A percentile compares a stretch with the other conserved stretches of the same genome.
Conservation (phyloP, 306 rosid genomes). For the Ammopiptanthus mongolicus region DNA sequence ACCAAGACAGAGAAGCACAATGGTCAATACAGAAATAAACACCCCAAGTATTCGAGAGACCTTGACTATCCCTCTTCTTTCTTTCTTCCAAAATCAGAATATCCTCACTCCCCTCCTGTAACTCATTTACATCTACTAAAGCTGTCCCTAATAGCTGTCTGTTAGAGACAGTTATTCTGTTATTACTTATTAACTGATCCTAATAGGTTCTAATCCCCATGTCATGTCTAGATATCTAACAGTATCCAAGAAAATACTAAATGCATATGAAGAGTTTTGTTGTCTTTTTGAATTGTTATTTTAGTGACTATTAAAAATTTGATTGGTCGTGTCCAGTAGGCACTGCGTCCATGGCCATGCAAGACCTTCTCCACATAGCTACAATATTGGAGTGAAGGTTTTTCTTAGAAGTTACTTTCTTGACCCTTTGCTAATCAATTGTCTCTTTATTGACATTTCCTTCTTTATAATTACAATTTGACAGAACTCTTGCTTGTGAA, state of each 20-base stretch:
- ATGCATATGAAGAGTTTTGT: neutral
- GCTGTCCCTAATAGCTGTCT: neutral
- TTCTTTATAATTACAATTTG: neutral
- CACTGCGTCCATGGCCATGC: too few relatives aligned
- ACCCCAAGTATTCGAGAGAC: too few relatives aligned
- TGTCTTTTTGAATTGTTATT: too few relatives aligned
- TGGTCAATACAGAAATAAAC: too few relatives aligned
- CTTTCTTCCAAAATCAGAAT: neutral
- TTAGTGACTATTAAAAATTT: too few relatives aligned
- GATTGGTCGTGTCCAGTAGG: too few relatives aligned
- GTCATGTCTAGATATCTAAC: neutral
- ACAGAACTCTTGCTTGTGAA: neutral
- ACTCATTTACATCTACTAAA: neutral
- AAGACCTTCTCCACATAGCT: neutral
- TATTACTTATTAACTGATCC: too few relatives aligned
- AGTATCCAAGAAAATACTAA: neutral
- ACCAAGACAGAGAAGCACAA: too few relatives aligned
- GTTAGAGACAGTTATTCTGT: neutral
- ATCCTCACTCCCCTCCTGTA: neutral
- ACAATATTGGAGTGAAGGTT: conserved; percentile 1
- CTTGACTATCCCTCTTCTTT: neutral
- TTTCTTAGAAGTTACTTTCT: neutral
- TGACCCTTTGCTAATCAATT: neutral
- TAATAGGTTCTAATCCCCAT: too few relatives aligned
- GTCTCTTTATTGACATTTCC: neutral